Evolutionary conservation across 140 eudicot species (phyloP).

Genomic region (Ambrosia hybrid): DNA sequence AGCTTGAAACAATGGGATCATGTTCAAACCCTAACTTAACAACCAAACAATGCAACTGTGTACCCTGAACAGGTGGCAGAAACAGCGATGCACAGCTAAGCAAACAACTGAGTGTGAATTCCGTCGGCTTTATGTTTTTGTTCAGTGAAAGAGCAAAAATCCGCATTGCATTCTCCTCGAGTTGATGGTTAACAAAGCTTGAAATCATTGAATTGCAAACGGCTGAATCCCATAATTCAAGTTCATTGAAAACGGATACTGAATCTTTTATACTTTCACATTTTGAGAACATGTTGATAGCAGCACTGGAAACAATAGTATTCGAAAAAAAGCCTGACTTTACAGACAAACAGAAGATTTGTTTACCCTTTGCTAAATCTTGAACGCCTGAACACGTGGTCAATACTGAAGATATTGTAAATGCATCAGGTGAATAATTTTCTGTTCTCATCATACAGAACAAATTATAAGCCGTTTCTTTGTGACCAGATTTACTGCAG

Average conservation of each 20-base stretch:
- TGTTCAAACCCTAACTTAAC: conserved; percentile 56
- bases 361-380: conserved; percentile 56
- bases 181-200: conserved; percentile 44
- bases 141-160: conserved; percentile 41
- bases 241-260: conserved; percentile 41
- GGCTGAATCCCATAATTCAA: conserved; percentile 54
- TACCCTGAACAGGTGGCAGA: conserved; percentile 50
- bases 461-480: conserved; percentile 40
- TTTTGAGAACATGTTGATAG: conserved; percentile 75
- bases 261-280: conserved; percentile 64
- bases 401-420: conserved; percentile 51
- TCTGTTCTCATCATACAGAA: conserved; percentile 46
- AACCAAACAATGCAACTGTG: conserved; percentile 64
- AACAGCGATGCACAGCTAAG: conserved; percentile 45
- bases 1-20: conserved; percentile 58
- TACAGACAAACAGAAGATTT: conserved; percentile 44
- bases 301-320: conserved; percentile 68
- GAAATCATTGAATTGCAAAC: conserved; percentile 78
- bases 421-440: conserved; percentile 47
- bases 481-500: conserved; percentile 50
- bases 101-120: conserved; percentile 64
- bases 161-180: conserved; percentile 57
- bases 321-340: conserved; percentile 63
- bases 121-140: conserved; percentile 51
- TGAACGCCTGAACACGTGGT: conserved; percentile 55